A percentile compares a stretch with the other conserved stretches of the same genome.
phyloP scores from a whole-genome alignment of 805 yeast species.

The Yarrowia sp. region DNA sequence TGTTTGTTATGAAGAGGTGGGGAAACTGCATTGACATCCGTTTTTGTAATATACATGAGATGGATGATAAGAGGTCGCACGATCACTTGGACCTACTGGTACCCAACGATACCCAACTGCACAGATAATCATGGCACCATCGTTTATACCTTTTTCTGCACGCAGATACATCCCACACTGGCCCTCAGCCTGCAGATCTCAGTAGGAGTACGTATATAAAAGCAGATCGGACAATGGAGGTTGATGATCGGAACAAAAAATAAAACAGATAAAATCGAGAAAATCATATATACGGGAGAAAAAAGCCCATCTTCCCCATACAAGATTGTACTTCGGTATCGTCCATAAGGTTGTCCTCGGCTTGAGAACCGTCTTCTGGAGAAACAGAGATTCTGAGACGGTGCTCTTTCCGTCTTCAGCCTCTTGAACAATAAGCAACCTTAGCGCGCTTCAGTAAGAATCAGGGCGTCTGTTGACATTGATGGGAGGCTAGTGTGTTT shows the following conservation, averaged over 20 bases:
- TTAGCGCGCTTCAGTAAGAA: neutral
- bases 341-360: neutral
- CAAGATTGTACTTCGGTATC: neutral
- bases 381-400: no score
- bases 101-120: no score
- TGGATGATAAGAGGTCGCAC: neutral
- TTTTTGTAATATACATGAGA: no score
- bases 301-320: no score
- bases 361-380: no score
- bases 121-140: neutral
- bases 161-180: neutral
- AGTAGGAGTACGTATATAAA: neutral
- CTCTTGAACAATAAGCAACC: neutral
- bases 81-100: neutral
- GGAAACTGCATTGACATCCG: neutral
- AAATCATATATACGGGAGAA: no score
- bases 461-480: neutral
- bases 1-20: neutral
- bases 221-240: neutral
- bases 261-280: neutral
- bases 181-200: slow-evolving; percentile 1
- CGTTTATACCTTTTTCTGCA: neutral
- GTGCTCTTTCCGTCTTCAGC: slow-evolving; percentile 16
- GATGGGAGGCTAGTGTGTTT: no score
- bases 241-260: neutral